Evolutionary conservation across 495 filamentous ascomycete species (phyloP).

Genomic region (Thermothielavioides terrestris): DNA sequence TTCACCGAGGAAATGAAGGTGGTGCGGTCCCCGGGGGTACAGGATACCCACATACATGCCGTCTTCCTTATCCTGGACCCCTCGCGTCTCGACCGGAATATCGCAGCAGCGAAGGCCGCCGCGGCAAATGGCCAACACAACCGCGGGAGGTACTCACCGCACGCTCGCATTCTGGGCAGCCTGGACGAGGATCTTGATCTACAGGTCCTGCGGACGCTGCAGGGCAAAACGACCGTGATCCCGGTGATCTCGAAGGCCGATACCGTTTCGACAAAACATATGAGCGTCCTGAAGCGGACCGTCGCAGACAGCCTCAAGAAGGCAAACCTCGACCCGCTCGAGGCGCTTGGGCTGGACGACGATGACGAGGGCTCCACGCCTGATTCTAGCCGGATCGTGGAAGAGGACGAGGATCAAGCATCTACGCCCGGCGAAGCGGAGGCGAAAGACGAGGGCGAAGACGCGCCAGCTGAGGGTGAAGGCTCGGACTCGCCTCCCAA

Average conservation of each 20-base stretch:
- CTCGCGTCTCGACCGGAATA: constrained; percentile 71
- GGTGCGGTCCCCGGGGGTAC: constrained; percentile 79
- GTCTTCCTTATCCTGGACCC: constrained; percentile 92
- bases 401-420: constrained; percentile 42
- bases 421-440: constrained; percentile 17
- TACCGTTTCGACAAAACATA: constrained; percentile 86
- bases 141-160: constrained; percentile 38
- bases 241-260: constrained; percentile 97
- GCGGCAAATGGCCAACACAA: constrained; percentile 45
- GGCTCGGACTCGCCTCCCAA: constrained; percentile 32
- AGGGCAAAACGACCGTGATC: constrained; percentile 93
- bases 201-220: constrained; percentile 76
- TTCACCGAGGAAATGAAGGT: constrained; percentile 98
- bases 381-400: constrained; percentile 46
- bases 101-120: constrained; percentile 56
- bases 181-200: constrained; percentile 87
- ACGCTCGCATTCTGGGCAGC: constrained; percentile 49
- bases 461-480: constrained; percentile 24
- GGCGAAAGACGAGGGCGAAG: constrained; percentile 17
- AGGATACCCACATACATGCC: constrained; percentile 95
- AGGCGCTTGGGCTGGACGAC: constrained; percentile 68
- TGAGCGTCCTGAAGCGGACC: constrained; percentile 82
- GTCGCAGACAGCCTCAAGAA: constrained; percentile 83
- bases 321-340: constrained; percentile 80
- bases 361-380: constrained; percentile 50